Evolutionary conservation across 495 filamentous ascomycete species (phyloP).

Genomic region (Astrothelium macrocarpum): DNA sequence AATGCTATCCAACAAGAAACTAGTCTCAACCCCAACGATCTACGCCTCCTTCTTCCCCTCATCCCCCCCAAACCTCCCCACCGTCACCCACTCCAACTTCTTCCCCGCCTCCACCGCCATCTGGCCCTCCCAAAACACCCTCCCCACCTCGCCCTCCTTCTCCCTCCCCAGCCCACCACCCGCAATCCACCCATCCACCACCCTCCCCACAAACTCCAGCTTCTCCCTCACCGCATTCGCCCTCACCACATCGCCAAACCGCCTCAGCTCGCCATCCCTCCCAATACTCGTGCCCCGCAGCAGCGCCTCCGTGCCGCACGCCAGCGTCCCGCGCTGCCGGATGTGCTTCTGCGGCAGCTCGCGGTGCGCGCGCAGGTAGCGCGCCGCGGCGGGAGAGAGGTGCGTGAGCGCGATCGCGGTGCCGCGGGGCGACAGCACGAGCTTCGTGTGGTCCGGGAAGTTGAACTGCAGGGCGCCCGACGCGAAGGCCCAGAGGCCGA

Average conservation of each 20-base stretch:
- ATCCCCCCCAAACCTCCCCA: constrained; percentile 67
- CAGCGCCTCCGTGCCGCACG: constrained; percentile 46
- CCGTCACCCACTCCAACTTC: constrained; percentile 77
- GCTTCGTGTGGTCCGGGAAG: constrained; percentile 95
- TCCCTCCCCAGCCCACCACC: constrained; percentile 57
- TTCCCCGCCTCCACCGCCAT: constrained; percentile 53
- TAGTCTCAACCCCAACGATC: background rate
- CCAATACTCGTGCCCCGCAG: constrained; percentile 35
- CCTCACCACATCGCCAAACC: constrained; percentile 51
- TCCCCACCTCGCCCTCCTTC: constrained; percentile 40
- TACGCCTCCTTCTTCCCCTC: constrained; percentile 34
- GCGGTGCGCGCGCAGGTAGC: constrained; percentile 50
- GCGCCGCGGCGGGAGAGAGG: constrained; percentile 59
- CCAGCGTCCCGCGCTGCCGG: constrained; percentile 48
- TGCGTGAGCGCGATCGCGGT: constrained; percentile 79
- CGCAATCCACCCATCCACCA: constrained; percentile 62
- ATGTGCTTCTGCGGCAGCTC: constrained; percentile 58
- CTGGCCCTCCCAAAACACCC: constrained; percentile 58
- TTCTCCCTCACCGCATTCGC: constrained; percentile 77
- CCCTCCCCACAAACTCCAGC: constrained; percentile 60
- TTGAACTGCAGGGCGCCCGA: constrained; percentile 91
- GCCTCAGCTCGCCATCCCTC: constrained; percentile 40
- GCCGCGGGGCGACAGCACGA: constrained; percentile 65
- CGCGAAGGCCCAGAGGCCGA: constrained; percentile 80
- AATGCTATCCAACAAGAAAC: background rate